Evolutionary conservation across 1,284 basidiomycete genomes (phyloP), one percentile per base, ranked within the genome.

Genomic region (Stereum hirsutum): DNA sequence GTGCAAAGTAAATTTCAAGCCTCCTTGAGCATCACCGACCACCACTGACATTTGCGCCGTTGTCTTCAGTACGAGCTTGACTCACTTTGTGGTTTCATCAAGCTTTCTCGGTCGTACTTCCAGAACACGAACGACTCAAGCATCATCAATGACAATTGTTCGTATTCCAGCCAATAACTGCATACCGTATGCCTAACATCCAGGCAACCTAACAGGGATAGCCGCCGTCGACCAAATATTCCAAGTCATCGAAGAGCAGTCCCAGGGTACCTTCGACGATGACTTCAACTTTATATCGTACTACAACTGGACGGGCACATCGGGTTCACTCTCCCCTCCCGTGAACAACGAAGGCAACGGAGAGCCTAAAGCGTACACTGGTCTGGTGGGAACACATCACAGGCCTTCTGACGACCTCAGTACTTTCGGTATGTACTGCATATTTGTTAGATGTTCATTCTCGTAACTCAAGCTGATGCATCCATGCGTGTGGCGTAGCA

Each of bases 221-320:
- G 59, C 64, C 37, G 83, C 85, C n/a, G 70, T 88, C 47, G 65
- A 73, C 45, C 78, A 83, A 52, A 78, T 89, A 26, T 81, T 89
- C 60, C 73, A 74, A 26, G 81, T 88, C 39, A 81, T 88, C 38
- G 64, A 76, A 44, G 82, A 88, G 53, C 85, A 89, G 55, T 85
- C 83, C 1, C 78, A 84, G 49, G 61, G 75, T 2, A 77, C 80
- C 1, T 86, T 83, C 50, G 81, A 85, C 50, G 65, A 68, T 6
- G 58, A 81, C 55, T 86, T 77, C 60, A 79, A 84, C 56, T 76
- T 81, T 50, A 64, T 85, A 33, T 85, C 81, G 3, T 84, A 75
- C 56, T 88, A 84, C 55, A 86, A 84, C 55, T 89, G 83, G 84
- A 85, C 83, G 11, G 84, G 83, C 19, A 71, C 73, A 11, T 59